Evolutionary conservation across 257 asterid genomes (phyloP).

Genomic region (Osmanthus fragrans): DNA sequence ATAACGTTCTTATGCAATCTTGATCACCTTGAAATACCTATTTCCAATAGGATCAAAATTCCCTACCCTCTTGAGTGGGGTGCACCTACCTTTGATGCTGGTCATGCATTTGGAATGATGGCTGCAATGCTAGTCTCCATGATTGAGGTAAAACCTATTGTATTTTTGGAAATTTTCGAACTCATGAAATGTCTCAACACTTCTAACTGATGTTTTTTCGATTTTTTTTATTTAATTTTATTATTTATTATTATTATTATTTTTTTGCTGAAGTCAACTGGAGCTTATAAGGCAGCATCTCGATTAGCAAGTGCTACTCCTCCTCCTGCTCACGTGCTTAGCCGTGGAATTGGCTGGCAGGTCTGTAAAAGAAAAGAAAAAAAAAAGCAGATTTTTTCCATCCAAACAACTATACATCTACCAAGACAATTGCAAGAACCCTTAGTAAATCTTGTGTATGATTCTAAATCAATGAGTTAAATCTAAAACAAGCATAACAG

Average conservation of each 20-base stretch:
- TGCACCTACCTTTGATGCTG: conserved; percentile 95
- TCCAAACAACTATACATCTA: not conserved
- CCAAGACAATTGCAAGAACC: not conserved
- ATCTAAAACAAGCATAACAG: not conserved
- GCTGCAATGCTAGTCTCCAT: conserved; percentile 88
- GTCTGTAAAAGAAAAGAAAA: conserved; percentile 32
- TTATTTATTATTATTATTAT: not conserved
- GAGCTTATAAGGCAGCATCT: conserved; percentile 95
- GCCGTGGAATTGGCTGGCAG: conserved; percentile 99
- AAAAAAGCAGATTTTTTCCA: not conserved
- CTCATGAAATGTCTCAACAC: not conserved
- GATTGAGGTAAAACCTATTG: conserved; percentile 60
- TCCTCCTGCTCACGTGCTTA: conserved; percentile 98
- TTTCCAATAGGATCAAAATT: conserved; percentile 70
- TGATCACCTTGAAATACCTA: not conserved
- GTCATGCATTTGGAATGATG: conserved; percentile 99
- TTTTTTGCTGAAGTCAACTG: conserved; percentile 71
- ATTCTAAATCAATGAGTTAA: not conserved
- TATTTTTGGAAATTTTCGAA: not conserved
- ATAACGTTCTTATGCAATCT: not conserved
- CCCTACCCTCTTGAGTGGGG: conserved; percentile 99
- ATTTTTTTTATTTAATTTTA: not conserved
- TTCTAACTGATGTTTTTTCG: not conserved
- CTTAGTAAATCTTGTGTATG: not conserved
- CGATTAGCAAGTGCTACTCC: conserved; percentile 98